Evolutionary conservation across 1,139 yeast genomes (phyloP).

Genomic region (Pichia sp.): DNA sequence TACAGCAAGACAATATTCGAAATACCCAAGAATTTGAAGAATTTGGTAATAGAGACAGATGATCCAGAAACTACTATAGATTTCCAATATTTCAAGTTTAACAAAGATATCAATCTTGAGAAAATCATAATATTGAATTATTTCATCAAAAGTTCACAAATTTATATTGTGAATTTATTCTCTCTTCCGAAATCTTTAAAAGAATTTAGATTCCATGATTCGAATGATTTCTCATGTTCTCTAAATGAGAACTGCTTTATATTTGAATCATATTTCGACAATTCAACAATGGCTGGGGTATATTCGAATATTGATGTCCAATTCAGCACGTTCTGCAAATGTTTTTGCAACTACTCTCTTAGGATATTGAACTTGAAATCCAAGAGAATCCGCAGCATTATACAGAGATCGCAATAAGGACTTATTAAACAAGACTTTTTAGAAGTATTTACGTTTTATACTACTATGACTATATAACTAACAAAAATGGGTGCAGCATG

Average conservation of each 20-base stretch:
- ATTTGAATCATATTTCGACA: conserved; percentile 3
- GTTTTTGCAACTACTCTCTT: conserved; percentile 1
- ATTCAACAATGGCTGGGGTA: conserved; percentile 1
- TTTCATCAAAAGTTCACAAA: not conserved
- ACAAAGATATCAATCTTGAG: not conserved
- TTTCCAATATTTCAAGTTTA: conserved; percentile 2
- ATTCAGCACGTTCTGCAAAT: not conserved
- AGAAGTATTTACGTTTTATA: not conserved
- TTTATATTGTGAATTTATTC: not conserved
- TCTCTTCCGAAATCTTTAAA: conserved; percentile 3
- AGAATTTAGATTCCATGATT: conserved; percentile 9
- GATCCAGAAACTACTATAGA: not conserved
- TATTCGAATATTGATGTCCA: conserved; percentile 5
- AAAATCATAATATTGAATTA: conserved; percentile 2
- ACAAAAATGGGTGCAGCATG: too few relatives aligned
- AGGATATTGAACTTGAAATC: conserved; percentile 2
- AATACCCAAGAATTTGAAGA: conserved; percentile 2
- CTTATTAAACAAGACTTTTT: too few relatives aligned
- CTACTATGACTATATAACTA: too few relatives aligned
- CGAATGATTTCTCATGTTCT: conserved; percentile 1
- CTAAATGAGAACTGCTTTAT: not conserved
- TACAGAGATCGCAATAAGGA: too few relatives aligned
- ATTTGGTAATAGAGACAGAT: conserved; percentile 7
- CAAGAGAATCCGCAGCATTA: conserved; percentile 2
- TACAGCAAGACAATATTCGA: not conserved